Conservation (phyloP, 345 rosid genomes). For the Atalantia buxifolia region DNA sequence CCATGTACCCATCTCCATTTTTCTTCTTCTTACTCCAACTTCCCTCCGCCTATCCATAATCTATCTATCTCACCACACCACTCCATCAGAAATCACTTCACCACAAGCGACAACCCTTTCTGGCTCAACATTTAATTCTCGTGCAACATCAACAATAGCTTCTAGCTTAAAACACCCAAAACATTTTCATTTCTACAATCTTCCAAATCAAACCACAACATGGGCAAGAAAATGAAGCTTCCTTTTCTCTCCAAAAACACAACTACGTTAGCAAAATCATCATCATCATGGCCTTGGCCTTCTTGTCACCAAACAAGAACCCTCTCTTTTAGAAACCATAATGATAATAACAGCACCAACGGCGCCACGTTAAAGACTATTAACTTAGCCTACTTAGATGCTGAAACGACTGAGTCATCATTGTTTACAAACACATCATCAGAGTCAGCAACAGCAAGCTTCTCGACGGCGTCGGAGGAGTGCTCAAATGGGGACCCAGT, state of each 20-base stretch:
- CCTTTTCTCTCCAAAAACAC: constrained; percentile 46
- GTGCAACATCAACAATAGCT: background rate
- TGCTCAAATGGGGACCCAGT: constrained; percentile 19
- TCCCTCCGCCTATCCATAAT: background rate
- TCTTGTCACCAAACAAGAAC: constrained; percentile 79
- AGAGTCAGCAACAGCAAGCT: constrained; percentile 33
- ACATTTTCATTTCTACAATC: background rate
- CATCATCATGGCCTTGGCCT: constrained; percentile 78
- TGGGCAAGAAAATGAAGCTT: constrained; percentile 57
- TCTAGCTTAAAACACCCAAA: constrained; percentile 5
- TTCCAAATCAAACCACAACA: background rate
- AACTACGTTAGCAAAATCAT: background rate
- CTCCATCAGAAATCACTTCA: constrained; percentile 22
- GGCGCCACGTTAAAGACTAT: constrained; percentile 32
- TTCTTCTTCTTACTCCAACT: background rate
- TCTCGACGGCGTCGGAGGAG: constrained; percentile 37
- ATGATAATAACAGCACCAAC: background rate
- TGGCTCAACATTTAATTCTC: constrained; percentile 22
- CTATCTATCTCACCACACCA: background rate
- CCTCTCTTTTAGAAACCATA: constrained; percentile 50
- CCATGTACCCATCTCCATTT: background rate
- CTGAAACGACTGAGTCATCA: constrained; percentile 11
- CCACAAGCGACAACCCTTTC: background rate
- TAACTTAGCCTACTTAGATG: constrained; percentile 33
- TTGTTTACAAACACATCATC: constrained; percentile 27